phyloP scores from a whole-genome alignment of 2,329 filamentous ascomycete species.

The Diaporthe citrichinensis region DNA sequence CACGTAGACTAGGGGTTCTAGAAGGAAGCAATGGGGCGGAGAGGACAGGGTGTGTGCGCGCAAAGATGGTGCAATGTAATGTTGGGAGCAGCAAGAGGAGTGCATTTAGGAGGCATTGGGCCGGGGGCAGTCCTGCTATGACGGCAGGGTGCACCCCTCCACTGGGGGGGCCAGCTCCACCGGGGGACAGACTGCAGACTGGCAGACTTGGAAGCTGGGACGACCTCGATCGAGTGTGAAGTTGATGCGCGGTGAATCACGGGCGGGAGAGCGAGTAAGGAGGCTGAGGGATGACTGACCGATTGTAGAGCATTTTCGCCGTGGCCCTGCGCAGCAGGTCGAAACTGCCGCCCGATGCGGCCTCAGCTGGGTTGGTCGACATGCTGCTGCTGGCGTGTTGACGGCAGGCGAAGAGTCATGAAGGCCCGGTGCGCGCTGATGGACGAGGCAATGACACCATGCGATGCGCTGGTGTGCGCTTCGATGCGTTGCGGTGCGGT shows the following conservation, averaged over 20 bases:
- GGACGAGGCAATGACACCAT: conserved; percentile 27
- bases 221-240: neutral
- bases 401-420: conserved; percentile 31
- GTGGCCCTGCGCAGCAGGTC: conserved; percentile 73
- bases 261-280: conserved; percentile 40
- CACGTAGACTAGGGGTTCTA: conserved; percentile 29
- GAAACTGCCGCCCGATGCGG: conserved; percentile 61
- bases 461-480: conserved; percentile 21
- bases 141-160: conserved; percentile 36
- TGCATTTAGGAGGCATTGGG: neutral
- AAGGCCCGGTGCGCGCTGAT: conserved; percentile 12
- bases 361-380: conserved; percentile 60
- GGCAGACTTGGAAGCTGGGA: conserved; percentile 33
- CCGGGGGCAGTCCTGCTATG: conserved; percentile 22
- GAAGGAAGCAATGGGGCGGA: conserved; percentile 31
- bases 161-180: conserved; percentile 1
- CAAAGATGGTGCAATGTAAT: neutral
- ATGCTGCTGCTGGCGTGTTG: conserved; percentile 50
- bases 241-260: conserved; percentile 8
- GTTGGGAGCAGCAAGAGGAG: neutral
- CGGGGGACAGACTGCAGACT: conserved; percentile 16
- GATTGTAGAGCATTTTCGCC: conserved; percentile 72
- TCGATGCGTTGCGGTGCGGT: neutral
- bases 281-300: conserved; percentile 59
- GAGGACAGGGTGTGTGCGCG: conserved; percentile 1